A percentile compares a stretch with the other conserved stretches of the same genome.
These are phyloP conservation scores for Williopsis jadinii DNA, from an alignment of 1,139 yeast species.

Conservation along the genomic window DNA sequence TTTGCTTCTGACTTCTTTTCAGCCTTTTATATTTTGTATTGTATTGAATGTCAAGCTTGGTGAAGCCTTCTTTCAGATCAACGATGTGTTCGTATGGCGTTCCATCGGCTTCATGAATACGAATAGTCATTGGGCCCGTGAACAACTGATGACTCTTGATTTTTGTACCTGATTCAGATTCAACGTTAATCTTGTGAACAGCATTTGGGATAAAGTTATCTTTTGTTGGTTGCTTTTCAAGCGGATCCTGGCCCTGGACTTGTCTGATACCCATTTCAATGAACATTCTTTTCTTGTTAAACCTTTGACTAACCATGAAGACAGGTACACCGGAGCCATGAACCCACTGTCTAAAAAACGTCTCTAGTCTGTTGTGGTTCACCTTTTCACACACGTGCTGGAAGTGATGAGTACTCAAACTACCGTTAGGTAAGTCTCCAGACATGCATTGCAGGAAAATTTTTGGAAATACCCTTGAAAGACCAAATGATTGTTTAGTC, in stretches of 20 bases:
- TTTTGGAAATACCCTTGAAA: constrained; percentile 87
- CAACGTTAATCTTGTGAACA: neutral
- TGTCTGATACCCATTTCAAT: constrained; percentile 94
- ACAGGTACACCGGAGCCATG: constrained; percentile 85
- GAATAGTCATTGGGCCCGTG: constrained; percentile 91
- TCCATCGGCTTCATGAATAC: constrained; percentile 99
- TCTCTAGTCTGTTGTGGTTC: constrained; percentile 74
- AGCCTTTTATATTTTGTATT: constrained; percentile 80
- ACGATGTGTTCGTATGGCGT: constrained; percentile 98
- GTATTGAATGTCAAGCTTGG: constrained; percentile 88
- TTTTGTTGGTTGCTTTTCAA: constrained; percentile 38
- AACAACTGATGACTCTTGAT: constrained; percentile 32
- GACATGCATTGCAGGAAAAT: constrained; percentile 92
- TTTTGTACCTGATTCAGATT: constrained; percentile 5
- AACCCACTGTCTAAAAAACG: constrained; percentile 92
- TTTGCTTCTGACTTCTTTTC: constrained; percentile 57
- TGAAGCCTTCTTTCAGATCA: constrained; percentile 75
- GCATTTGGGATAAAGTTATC: constrained; percentile 35
- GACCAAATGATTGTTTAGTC: constrained; percentile 91
- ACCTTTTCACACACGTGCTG: constrained; percentile 92
- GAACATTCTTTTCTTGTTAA: constrained; percentile 88
- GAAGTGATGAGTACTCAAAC: constrained; percentile 75
- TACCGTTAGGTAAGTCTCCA: constrained; percentile 80
- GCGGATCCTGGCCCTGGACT: constrained; percentile 68
- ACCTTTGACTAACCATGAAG: constrained; percentile 81